These are phyloP conservation scores for Blumeria graminis DNA, from an alignment of 2,329 filamentous ascomycete genomes.

Conservation along the genomic window DNA sequence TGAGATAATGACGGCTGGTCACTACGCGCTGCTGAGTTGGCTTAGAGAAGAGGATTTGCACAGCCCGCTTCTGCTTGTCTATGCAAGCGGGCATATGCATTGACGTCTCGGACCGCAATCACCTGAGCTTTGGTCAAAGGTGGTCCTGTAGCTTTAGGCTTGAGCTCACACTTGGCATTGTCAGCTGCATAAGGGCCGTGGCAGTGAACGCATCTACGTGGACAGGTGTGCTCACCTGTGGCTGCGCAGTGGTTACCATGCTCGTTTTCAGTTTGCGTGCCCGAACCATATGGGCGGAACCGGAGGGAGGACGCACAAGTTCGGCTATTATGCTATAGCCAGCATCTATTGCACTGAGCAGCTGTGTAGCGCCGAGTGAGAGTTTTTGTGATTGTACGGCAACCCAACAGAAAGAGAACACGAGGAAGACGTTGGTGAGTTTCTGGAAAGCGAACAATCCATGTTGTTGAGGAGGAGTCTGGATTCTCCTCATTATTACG, in stretches of 20 bases:
- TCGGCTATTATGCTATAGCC: background rate
- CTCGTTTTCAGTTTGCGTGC: background rate
- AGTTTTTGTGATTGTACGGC: background rate
- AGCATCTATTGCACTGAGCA: background rate
- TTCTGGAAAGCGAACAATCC: background rate
- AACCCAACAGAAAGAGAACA: background rate
- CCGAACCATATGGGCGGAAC: background rate
- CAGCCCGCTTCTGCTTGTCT: background rate
- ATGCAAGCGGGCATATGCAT: background rate
- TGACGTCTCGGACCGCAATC: background rate
- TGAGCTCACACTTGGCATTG: background rate
- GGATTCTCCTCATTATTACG: background rate
- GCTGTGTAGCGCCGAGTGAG: background rate
- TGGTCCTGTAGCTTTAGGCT: background rate
- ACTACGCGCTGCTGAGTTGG: background rate
- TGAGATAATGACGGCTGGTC: background rate
- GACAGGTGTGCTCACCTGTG: background rate
- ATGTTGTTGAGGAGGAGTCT: background rate
- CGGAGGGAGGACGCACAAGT: background rate
- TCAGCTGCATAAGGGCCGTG: background rate
- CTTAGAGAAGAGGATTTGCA: background rate
- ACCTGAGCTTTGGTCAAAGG: background rate
- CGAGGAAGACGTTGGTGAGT: background rate
- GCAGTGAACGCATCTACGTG: background rate
- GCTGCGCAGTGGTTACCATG: background rate